Base-by-base conservation (phyloP, 2,329 filamentous ascomycete species). In the Phialemonium atrogriseum region DNA sequence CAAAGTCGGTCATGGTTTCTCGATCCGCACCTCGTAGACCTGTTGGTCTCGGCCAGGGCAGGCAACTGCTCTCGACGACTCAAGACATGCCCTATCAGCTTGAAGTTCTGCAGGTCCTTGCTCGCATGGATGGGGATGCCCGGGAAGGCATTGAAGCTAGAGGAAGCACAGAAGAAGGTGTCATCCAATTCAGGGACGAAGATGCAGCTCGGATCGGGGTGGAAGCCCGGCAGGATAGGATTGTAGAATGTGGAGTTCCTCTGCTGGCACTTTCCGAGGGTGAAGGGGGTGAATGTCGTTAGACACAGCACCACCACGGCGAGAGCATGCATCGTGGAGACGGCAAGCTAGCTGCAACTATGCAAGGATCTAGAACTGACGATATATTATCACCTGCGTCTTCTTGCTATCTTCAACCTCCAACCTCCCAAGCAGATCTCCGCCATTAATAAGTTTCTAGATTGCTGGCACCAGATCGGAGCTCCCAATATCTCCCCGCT, bases 101-200 rank as follows among this genome's bases (percentile, higher is more conserved):
- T 59, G 58, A 60, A 67, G 13, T 53, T 55, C 24, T 48, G 45
- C 18, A 68, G 46, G 41, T 66, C 60, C 35, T 55, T 58, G 43
- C 57, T 64, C 5, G 59, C 57, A 36, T 66, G 56, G 14, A 66
- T 57, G 1, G 62, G 61, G 10, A 65, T 52, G 7, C 61, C 61
- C 0, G 61, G 60, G 31, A 66, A 66, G 5, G 51, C 51, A 33
- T 58, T 59, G 48, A 64, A 66, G 28, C 54, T 60, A 2, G 59
- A 63, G 1, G 55, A 57, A 5, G 56, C 58, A 36, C 60, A 64
- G 45, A 59, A 65, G 41, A 62, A 64, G 7, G 56, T 60, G 9
- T 55, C 43, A 29, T 63, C 48, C 27, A 42, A 41, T 18, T 58
- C 54, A 1, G 47, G 40, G 2, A 60, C 52, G 27, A 54, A 57